Base-by-base conservation (phyloP, 2,329 filamentous ascomycete species). In the Tothia fuscella region DNA sequence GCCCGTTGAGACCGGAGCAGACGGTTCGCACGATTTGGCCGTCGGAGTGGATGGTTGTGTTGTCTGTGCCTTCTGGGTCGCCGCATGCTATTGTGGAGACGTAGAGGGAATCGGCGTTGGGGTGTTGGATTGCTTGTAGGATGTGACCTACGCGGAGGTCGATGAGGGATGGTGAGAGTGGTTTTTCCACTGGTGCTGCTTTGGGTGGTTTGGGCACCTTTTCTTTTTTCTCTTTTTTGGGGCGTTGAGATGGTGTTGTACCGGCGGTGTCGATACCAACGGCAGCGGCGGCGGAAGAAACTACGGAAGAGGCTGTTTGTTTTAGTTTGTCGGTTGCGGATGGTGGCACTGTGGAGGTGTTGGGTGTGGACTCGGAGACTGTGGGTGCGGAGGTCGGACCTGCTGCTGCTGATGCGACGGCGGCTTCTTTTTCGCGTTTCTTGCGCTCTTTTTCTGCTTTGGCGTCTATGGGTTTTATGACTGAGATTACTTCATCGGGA, bases 71-170 rank as follows among this genome's bases (percentile, higher is more conserved):
- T 5, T 85, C 72, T 46, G 81, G 71, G 63, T 98, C 91, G 49
- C 91, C 91, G 67, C 89, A 87, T 49, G 87, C 86, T 56, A 98
- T 93, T 41, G 88, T 96, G 47, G 84, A 93, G 47, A 98, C 91
- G 64, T 79, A 98, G 40, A 98, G 76, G 10, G 84, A 93, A 68
- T 98, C 91, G 50, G 91, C 91, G 55, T 98, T 93, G 41, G 91
- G 91, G 69, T 98, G 91, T 62, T 87, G 82, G 65, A 91, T 75
- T 39, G 88, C 88, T 66, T 95, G 93, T 56, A 98, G 79, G 53
- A 98, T 95, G 69, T 96, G 91, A 47, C 91, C 91, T 47, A 98
- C 89, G 49, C 91, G 81, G 39, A 98, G 80, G 61, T 98, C 91
- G 58, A 98, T 95, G 47, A 94, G 75, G 45, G 74, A 71, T 3